Percentiles rank a stretch among this genome's conserved stretches.
These are phyloP conservation scores for Pseudocercospora vitis DNA, from an alignment of 2,329 filamentous ascomycete genomes.

Conservation along the genomic window DNA sequence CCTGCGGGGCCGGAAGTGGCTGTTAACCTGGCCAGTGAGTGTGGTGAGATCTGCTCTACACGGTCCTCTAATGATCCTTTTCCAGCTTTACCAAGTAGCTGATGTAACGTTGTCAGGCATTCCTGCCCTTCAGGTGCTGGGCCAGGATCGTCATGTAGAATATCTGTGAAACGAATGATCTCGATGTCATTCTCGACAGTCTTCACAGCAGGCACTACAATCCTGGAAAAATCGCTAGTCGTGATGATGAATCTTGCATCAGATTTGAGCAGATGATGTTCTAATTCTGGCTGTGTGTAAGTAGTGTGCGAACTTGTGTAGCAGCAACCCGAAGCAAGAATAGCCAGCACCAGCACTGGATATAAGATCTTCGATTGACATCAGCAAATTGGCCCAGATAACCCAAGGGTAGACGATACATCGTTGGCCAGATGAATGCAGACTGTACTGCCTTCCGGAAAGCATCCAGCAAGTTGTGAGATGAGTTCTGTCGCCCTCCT, in stretches of 20 bases:
- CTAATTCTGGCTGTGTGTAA: slow-evolving; percentile 49
- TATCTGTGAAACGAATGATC: slow-evolving; percentile 34
- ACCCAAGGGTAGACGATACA: slow-evolving; percentile 14
- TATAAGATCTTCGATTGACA: slow-evolving; percentile 43
- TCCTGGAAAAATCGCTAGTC: slow-evolving; percentile 37
- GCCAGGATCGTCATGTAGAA: slow-evolving; percentile 21
- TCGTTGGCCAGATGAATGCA: slow-evolving; percentile 37
- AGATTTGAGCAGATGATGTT: slow-evolving; percentile 48
- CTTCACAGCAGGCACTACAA: slow-evolving; percentile 32
- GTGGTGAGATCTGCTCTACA: background rate
- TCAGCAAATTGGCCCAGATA: background rate
- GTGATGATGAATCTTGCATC: slow-evolving; percentile 50
- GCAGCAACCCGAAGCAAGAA: slow-evolving; percentile 51
- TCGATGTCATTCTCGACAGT: slow-evolving; percentile 32
- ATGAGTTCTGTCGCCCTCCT: slow-evolving; percentile 27
- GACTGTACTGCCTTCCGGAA: slow-evolving; percentile 31
- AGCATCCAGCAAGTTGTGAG: slow-evolving; percentile 28
- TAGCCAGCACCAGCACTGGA: slow-evolving; percentile 51
- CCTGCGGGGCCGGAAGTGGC: slow-evolving; percentile 4
- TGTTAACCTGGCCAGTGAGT: background rate
- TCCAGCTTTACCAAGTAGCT: background rate
- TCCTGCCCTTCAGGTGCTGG: slow-evolving; percentile 1
- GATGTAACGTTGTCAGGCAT: background rate
- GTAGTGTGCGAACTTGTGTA: slow-evolving; percentile 54
- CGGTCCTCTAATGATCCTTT: background rate